phyloP scores from a whole-genome alignment of 257 asterid species.

The Echites panduratus region DNA sequence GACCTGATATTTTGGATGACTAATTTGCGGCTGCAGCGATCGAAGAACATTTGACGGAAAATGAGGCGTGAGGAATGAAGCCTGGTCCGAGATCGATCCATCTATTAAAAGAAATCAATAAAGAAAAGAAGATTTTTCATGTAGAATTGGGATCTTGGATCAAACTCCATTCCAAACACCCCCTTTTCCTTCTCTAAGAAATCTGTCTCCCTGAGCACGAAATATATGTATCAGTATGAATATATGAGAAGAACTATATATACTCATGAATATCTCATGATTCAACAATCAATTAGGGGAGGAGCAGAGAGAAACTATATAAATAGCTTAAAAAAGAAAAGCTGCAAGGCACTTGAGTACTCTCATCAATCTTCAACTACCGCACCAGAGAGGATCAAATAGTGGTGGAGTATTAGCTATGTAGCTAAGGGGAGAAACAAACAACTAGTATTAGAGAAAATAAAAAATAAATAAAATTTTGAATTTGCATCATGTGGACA shows the following conservation, averaged over 20 bases:
- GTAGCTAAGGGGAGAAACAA: not conserved
- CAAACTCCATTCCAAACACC: conserved; percentile 88
- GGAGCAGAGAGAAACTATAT: not conserved
- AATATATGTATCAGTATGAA: too few relatives aligned
- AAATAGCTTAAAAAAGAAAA: not conserved
- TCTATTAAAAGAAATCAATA: too few relatives aligned
- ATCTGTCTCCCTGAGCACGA: not conserved
- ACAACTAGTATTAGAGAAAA: not conserved
- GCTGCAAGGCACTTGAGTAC: conserved; percentile 32
- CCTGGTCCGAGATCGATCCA: conserved; percentile 82
- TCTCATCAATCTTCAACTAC: conserved; percentile 18
- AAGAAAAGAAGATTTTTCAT: too few relatives aligned
- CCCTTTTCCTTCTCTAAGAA: conserved; percentile 25
- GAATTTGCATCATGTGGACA: conserved; percentile 26
- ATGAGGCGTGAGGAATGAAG: conserved; percentile 67
- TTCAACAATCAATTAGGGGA: conserved; percentile 35
- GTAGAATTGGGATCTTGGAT: conserved; percentile 32
- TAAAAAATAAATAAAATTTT: too few relatives aligned
- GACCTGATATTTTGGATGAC: not conserved
- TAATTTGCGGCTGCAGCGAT: too few relatives aligned
- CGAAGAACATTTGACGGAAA: conserved; percentile 17
- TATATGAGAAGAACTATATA: too few relatives aligned
- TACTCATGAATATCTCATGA: conserved; percentile 15
- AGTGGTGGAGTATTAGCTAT: conserved; percentile 17
- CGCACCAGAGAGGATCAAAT: conserved; percentile 18